These are phyloP conservation scores for Trametes polyzona DNA, from an alignment of 1,284 basidiomycete genomes.

Conservation along the genomic window DNA sequence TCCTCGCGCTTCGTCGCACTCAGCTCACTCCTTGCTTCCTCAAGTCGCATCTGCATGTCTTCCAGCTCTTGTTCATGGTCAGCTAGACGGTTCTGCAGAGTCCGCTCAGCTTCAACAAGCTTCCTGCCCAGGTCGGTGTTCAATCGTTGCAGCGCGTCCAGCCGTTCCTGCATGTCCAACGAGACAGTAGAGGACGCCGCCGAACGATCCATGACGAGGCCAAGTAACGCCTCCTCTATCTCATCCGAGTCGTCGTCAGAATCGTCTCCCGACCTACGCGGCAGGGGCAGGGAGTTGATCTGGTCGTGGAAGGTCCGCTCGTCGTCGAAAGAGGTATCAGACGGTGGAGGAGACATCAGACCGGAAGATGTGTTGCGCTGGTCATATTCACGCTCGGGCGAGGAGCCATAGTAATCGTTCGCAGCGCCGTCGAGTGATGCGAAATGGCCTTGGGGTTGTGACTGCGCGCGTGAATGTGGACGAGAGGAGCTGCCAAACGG, in stretches of 20 bases:
- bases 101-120: conserved; percentile 71
- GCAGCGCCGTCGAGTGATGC: conserved; percentile 29
- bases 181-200: conserved; percentile 62
- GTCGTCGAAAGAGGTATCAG: conserved; percentile 40
- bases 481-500: conserved; percentile 49
- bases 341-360: conserved; percentile 38
- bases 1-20: conserved; percentile 81
- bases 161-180: conserved; percentile 63
- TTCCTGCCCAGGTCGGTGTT: conserved; percentile 76
- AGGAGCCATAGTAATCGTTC: conserved; percentile 39
- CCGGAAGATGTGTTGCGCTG: conserved; percentile 20
- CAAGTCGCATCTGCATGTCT: conserved; percentile 72
- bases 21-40: conserved; percentile 76
- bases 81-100: conserved; percentile 62
- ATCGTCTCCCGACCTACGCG: conserved; percentile 33
- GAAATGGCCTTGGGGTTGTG: conserved; percentile 44
- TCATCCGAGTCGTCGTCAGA: conserved; percentile 49
- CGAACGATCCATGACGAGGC: conserved; percentile 62
- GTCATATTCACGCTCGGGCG: conserved; percentile 28
- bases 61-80: conserved; percentile 81
- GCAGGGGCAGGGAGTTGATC: conserved; percentile 47
- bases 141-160: conserved; percentile 72
- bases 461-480: conserved; percentile 63
- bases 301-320: conserved; percentile 35
- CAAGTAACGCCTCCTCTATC: conserved; percentile 53